A percentile compares a stretch with the other conserved stretches of the same genome.
These are phyloP conservation scores for Spathaspora gorwiae DNA, from an alignment of 805 yeast species.

Conservation along the genomic window DNA sequence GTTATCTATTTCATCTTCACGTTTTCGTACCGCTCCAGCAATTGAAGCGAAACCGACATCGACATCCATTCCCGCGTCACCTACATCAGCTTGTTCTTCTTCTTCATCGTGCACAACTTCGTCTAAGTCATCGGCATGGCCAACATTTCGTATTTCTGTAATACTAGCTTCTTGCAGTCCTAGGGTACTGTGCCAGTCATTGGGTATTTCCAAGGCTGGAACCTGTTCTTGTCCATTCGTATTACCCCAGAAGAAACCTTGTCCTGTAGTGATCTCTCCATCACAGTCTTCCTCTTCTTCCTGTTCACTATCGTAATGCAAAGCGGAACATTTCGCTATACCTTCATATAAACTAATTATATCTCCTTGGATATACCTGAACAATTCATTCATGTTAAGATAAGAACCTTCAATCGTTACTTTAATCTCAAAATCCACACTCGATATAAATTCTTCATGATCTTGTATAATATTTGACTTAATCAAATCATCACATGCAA, in stretches of 20 bases:
- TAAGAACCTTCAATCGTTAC: not conserved
- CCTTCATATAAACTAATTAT: constrained; percentile 23
- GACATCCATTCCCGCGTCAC: constrained; percentile 39
- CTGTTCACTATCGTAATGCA: constrained; percentile 28
- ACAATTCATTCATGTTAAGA: not conserved
- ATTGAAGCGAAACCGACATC: constrained; percentile 35
- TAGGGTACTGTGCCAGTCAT: constrained; percentile 14
- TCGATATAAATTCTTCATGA: not conserved
- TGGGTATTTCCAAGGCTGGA: constrained; percentile 20
- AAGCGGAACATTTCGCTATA: constrained; percentile 33
- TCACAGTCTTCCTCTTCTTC: constrained; percentile 15
- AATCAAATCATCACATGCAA: constrained; percentile 18
- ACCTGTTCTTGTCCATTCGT: constrained; percentile 9
- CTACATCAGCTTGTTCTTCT: constrained; percentile 10
- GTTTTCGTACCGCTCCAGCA: constrained; percentile 28
- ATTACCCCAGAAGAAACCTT: constrained; percentile 7
- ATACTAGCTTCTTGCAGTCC: not conserved
- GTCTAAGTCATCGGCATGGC: constrained; percentile 37
- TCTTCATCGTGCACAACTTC: constrained; percentile 6
- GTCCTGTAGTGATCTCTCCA: not conserved
- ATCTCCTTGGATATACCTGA: not conserved
- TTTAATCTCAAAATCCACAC: constrained; percentile 6
- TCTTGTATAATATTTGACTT: not conserved
- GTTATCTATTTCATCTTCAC: constrained; percentile 16
- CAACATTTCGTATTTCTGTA: constrained; percentile 14